Base-by-base conservation (phyloP, 2,329 filamentous ascomycete species). In the Diaporthe sp. region DNA sequence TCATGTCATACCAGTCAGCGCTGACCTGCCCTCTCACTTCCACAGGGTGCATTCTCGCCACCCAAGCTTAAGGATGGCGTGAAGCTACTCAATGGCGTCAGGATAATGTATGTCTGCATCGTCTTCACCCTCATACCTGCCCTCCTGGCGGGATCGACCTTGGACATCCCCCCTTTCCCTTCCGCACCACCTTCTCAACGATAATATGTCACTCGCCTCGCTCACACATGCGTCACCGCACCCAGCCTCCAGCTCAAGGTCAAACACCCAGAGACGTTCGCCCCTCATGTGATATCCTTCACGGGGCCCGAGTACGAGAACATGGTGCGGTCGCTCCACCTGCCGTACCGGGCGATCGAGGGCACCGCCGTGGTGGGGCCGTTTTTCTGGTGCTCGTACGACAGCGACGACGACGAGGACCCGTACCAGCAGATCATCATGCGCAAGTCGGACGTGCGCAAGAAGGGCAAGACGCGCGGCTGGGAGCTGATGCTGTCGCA, bases 401-500 rank as follows among this genome's bases (percentile, higher is more conserved):
- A 92, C 78, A 86, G 89, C 74, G 86, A 91, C 77, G 88, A 90
- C 70, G 74, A 72, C 19, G 84, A 86, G 2, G 86, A 91, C 76
- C 88, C 87, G 50, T 88, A 90, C 81, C 82, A 92, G 59, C 90
- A 92, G 78, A 89, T 92, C 77, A 86, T 92, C 74, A 91, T 90
- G 79, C 88, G 91, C 77, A 92, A 92, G 81, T 91, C 89, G n/a
- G 90, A 92, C 78, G 90, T 92, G 44, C 88, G 89, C 68, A 92
- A 92, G 80, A 91, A 90, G 82, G 90, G 89, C 75, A 86, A 85
- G 78, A 92, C 90, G 22, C 88, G 91, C 72, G 91, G 91, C 58
- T 92, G 90, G 89, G 91, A 92, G 82, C 84, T 92, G 72, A 90
- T 91, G 84, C 86, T 92, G 50, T 91, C 89, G 4, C 85, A 92